Base-by-base conservation (phyloP, 768 basidiomycete species). In the Lanmaoa rubissima region DNA sequence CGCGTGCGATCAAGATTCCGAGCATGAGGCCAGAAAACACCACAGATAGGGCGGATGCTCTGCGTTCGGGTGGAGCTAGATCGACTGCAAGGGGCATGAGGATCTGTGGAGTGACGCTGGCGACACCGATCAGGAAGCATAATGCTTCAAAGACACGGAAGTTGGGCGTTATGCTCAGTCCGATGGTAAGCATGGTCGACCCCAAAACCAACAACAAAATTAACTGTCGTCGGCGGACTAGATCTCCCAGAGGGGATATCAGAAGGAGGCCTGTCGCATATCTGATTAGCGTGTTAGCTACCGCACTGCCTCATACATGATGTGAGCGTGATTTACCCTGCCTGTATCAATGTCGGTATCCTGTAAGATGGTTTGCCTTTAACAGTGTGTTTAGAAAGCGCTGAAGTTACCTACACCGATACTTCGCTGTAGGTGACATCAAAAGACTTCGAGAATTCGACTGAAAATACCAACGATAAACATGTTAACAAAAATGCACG, bases 241-340 rank as follows among this genome's bases (percentile, higher is more conserved):
- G 79, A 68, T 96, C 93, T 9, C 94, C 93, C 0, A 92, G 76
- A 1, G 94, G 93, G 1, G 88, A 82, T 52, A 95, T 82, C 41
- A 94, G 70, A 3, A 94, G 69, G 8, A 93, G 78, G 1, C 90
- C 90, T 9, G 74, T 74, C 2, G 86, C 88, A 68, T 92, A 93
- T 42, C 89, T 87, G 6, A 36, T 47, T 28, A 47, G 49, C 10
- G 51, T 52, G 31, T 53, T 53, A 26, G 58, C 26, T 16, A 46
- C 11, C 41, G 10, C 32, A 19, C n/a, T 12, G 34, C 40, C 17
- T 19, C 17, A n/a, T 36, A 48, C 14, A 24, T 41, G 35, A n/a
- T 9, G 13, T 16, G 26, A 54, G 36, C 5, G 13, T 19, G 7
- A 57, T 71, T 47, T 69, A 86, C 85, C 87, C 88, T 26, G 83